phyloP scores from a whole-genome alignment of 441 rosid species.

The Geranium incanum region DNA sequence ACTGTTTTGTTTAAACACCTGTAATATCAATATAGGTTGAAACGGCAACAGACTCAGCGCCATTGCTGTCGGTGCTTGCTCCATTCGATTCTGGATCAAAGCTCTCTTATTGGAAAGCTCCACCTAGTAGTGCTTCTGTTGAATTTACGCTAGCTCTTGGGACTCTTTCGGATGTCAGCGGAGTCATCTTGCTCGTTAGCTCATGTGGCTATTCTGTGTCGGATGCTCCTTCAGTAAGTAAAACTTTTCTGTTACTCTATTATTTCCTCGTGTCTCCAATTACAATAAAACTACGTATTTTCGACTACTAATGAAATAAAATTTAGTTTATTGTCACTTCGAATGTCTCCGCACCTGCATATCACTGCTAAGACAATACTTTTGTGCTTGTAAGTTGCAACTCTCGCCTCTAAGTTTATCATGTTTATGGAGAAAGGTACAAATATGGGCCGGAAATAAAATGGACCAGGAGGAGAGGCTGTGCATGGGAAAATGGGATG shows the following conservation, averaged over 20 bases:
- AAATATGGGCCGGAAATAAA: constrained; percentile 90
- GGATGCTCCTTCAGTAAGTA: constrained; percentile 71
- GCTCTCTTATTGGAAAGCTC: constrained; percentile 82
- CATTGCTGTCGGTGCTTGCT: constrained; percentile 64
- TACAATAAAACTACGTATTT: neutral
- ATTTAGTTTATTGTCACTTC: constrained; percentile 6
- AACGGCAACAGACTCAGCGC: constrained; percentile 76
- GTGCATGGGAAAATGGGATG: constrained; percentile 86
- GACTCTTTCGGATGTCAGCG: constrained; percentile 70
- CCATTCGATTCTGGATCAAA: constrained; percentile 50
- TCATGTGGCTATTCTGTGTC: constrained; percentile 88
- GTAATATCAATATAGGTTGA: constrained; percentile 50
- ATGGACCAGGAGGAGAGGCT: constrained; percentile 75
- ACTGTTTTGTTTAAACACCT: constrained; percentile 9
- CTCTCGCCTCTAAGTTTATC: too few relatives aligned
- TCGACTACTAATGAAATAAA: neutral
- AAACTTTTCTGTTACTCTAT: constrained; percentile 17
- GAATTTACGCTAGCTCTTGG: constrained; percentile 68
- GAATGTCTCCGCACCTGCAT: too few relatives aligned
- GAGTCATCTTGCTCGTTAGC: constrained; percentile 75
- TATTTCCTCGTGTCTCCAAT: constrained; percentile 17
- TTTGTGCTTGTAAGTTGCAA: too few relatives aligned
- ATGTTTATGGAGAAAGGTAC: constrained; percentile 39
- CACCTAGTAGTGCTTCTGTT: constrained; percentile 46
- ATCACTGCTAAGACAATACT: too few relatives aligned